Base-by-base conservation (phyloP, 331 rosid genomes). In the Pyrus hybrid region DNA sequence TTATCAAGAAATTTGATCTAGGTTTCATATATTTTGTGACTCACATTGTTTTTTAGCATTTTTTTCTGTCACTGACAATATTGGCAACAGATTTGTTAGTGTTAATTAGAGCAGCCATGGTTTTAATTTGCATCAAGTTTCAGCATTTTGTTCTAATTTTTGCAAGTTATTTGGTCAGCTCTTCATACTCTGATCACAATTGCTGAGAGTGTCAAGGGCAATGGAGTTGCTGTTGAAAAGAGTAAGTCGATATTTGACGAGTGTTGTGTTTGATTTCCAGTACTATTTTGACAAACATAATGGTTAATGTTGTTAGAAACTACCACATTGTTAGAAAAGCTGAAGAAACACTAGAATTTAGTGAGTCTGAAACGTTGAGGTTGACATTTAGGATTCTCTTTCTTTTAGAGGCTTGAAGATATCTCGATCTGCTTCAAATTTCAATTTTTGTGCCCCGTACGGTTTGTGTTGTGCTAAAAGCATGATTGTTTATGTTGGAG, bases 211-310 rank as follows among this genome's bases (percentile, higher is more conserved):
- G 63, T 90, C 85, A 87, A 90, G 60, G 66, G 83, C 74, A 76
- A 68, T 56, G 90, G 92, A 12, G 57, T 85, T 81, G 92, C 85
- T 13, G 64, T 79, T 69, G 81, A 90, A 79, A 87, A 87, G 80
- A 77, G 95, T 90, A 84, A 84, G 91, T 58, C 25, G 16, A 43
- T 43, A 43, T 43, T 43, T 43, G 49, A 43, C 16, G 1, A 43
- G 5, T 53, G 14, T 28, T 28, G 30, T 28, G 30, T 8, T 63
- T 26, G 26, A 33, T 12, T 65, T 64, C 41, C 43, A 17, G 16
- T 16, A 6, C 47, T 16, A 8, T 56, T 11, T 30, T 69, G 37
- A 30, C 22, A 21, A 33, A 63, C 68, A 43, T 74, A 43, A 65
- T 79, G 77, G 47, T 29, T 30, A 30, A 45, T 62, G 33, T 35